Evolutionary conservation across 2,329 filamentous ascomycete genomes (phyloP).

Genomic region (Penicillium sp.): DNA sequence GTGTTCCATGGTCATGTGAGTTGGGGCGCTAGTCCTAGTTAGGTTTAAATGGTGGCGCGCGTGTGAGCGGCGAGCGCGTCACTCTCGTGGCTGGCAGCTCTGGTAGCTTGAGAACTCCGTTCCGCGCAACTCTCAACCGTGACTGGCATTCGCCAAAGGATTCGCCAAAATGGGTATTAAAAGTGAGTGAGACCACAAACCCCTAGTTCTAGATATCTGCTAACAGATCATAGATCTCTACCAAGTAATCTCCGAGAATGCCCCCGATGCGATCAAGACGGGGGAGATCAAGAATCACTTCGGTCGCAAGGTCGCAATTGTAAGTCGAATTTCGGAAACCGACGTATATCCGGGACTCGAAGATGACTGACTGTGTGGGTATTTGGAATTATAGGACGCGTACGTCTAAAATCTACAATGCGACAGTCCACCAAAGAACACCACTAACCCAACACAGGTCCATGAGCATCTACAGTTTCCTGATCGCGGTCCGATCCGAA

Average conservation of each 20-base stretch:
- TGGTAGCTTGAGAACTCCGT: conserved; percentile 13
- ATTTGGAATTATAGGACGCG: conserved; percentile 60
- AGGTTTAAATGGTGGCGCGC: conserved; percentile 28
- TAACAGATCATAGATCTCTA: conserved; percentile 65
- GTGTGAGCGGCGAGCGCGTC: conserved; percentile 29
- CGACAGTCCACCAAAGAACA: background rate
- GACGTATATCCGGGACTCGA: too few relatives aligned
- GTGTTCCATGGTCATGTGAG: conserved; percentile 29
- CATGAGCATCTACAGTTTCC: conserved; percentile 99
- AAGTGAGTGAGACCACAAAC: conserved; percentile 44
- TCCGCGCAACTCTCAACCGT: background rate
- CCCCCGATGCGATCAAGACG: conserved; percentile 92
- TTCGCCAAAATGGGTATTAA: conserved; percentile 57
- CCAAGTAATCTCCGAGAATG: conserved; percentile 85
- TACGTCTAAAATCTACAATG: conserved; percentile 40
- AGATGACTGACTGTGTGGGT: background rate
- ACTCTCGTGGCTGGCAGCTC: conserved; percentile 18
- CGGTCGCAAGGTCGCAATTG: conserved; percentile 96
- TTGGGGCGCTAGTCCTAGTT: conserved; percentile 19
- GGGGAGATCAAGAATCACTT: conserved; percentile 99
- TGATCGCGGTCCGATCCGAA: conserved; percentile 95
- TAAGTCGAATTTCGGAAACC: conserved; percentile 56
- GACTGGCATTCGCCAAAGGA: conserved; percentile 7
- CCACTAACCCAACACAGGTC: conserved; percentile 62
- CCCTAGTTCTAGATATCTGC: conserved; percentile 62